phyloP scores from a whole-genome alignment of 306 rosid species.

The Cucurbita moschata region DNA sequence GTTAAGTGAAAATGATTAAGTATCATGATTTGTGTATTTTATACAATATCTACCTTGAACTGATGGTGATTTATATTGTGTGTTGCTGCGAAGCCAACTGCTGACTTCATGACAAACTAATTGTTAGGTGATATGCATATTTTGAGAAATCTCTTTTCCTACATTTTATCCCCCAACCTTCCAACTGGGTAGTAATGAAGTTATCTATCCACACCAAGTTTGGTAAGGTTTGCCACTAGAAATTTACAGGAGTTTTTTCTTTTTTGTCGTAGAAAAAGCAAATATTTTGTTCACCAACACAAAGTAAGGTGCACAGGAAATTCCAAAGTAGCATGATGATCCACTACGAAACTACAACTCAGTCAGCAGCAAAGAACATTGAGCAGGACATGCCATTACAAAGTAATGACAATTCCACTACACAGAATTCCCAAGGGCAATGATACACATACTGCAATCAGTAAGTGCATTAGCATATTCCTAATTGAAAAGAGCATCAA shows the following conservation, averaged over 20 bases:
- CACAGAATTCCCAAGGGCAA: not conserved
- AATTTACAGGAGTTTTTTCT: not conserved
- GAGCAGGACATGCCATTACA: not conserved
- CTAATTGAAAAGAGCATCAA: not conserved
- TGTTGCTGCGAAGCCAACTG: not conserved
- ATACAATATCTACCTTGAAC: conserved; percentile 1
- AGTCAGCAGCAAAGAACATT: not conserved
- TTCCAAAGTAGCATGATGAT: not conserved
- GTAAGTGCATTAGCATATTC: not conserved
- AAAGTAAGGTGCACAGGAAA: not conserved
- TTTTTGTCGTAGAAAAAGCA: not conserved
- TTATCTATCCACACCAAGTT: not conserved
- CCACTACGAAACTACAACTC: not conserved
- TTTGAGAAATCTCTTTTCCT: not conserved
- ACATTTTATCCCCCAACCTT: not conserved
- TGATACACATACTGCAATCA: not conserved
- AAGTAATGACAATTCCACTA: not conserved
- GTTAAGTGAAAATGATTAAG: not conserved
- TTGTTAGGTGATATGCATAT: not conserved
- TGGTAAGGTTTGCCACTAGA: not conserved
- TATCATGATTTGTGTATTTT: not conserved
- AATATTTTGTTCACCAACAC: not conserved
- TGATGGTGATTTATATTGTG: not conserved
- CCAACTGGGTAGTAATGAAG: not conserved
- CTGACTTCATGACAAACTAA: not conserved